Conservation (phyloP, 1,284 basidiomycete genomes). For the Pholiota adiposa region DNA sequence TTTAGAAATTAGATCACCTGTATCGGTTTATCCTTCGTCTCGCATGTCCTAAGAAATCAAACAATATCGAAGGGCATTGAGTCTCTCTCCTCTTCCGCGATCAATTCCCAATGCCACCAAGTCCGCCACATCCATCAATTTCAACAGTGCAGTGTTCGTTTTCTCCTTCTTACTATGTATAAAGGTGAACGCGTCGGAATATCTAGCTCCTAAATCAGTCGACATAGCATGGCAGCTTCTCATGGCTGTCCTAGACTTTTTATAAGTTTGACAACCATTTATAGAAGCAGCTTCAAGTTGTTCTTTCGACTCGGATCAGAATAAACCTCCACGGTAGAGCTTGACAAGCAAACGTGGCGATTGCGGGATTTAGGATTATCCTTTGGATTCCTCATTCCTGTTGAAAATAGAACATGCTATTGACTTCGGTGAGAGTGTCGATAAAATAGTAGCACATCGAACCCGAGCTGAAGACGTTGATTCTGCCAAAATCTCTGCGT, state of each 20-base stretch:
- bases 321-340: not conserved
- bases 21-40: not conserved
- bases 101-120: not conserved
- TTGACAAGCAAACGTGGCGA: not conserved
- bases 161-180: not conserved
- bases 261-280: not conserved
- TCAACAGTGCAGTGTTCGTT: not conserved
- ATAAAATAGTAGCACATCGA: too few relatives aligned
- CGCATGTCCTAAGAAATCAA: not conserved
- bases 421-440: too few relatives aligned
- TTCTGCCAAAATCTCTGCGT: too few relatives aligned
- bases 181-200: not conserved
- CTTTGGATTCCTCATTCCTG: not conserved
- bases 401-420: not conserved
- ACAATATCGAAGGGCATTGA: not conserved
- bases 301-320: conserved; percentile 1
- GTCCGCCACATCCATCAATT: not conserved
- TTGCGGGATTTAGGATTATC: conserved; percentile 1
- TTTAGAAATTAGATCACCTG: not conserved
- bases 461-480: too few relatives aligned
- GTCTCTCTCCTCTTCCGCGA: not conserved
- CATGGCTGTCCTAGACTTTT: not conserved
- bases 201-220: not conserved
- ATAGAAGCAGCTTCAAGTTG: not conserved
- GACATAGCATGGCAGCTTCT: not conserved